Percentiles rank a stretch among this genome's conserved stretches.
These are phyloP conservation scores for Penicillium parvum DNA, from an alignment of 495 filamentous ascomycete species.

Conservation along the genomic window DNA sequence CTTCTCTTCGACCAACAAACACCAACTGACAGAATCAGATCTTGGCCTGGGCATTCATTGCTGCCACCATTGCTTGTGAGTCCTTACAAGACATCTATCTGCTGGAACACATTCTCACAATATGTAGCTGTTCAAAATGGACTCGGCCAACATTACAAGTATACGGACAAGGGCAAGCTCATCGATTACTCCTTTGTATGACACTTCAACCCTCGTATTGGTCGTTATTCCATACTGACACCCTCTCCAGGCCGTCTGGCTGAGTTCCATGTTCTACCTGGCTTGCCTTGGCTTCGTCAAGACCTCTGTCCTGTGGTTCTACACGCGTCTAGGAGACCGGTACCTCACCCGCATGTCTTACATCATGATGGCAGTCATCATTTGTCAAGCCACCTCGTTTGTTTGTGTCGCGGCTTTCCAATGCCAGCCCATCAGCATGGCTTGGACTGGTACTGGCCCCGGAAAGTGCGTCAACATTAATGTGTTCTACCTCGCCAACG, in stretches of 20 bases:
- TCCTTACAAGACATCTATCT: neutral
- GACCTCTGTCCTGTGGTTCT: slow-evolving; percentile 37
- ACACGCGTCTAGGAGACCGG: slow-evolving; percentile 36
- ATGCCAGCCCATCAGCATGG: slow-evolving; percentile 31
- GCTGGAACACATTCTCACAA: slow-evolving; percentile 2
- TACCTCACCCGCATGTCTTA: slow-evolving; percentile 28
- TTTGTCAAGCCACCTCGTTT: slow-evolving; percentile 29
- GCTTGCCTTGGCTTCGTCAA: slow-evolving; percentile 39
- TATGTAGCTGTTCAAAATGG: slow-evolving; percentile 30
- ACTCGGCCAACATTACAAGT: slow-evolving; percentile 27
- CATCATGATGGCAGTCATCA: slow-evolving; percentile 30
- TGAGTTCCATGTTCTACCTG: slow-evolving; percentile 42
- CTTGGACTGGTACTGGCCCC: slow-evolving; percentile 21
- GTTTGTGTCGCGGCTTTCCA: slow-evolving; percentile 38
- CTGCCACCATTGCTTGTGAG: slow-evolving; percentile 32
- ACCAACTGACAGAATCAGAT: slow-evolving; percentile 20
- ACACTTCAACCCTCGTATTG: too few species aligned
- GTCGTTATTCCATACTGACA: neutral
- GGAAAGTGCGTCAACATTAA: slow-evolving; percentile 47
- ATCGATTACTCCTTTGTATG: slow-evolving; percentile 32
- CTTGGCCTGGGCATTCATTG: slow-evolving; percentile 36
- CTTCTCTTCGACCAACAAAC: neutral
- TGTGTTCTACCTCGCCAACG: slow-evolving; percentile 41
- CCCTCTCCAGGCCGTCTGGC: slow-evolving; percentile 29
- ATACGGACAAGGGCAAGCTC: slow-evolving; percentile 18